A percentile compares a stretch with the other conserved stretches of the same genome.
Conservation (phyloP, 305 asterid genomes). For the Euphrasia arctica region DNA sequence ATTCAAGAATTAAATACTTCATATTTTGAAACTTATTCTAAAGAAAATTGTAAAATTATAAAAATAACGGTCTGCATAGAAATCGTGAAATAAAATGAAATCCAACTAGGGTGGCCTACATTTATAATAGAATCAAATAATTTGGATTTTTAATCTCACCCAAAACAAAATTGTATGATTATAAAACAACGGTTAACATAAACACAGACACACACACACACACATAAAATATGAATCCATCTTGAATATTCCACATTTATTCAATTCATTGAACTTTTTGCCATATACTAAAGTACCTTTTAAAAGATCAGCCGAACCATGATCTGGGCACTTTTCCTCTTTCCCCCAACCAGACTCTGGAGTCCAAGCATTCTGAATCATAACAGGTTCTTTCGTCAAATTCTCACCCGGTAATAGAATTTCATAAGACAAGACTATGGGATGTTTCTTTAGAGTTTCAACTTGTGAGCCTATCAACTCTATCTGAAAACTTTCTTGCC, state of each 20-base stretch:
- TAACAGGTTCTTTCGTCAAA: slow-evolving; percentile 68
- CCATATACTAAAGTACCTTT: slow-evolving; percentile 41
- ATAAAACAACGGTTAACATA: no score
- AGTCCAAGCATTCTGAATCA: slow-evolving; percentile 76
- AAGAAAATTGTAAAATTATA: no score
- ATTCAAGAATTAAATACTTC: slow-evolving; percentile 14
- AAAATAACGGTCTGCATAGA: no score
- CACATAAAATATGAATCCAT: neutral
- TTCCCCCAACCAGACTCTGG: slow-evolving; percentile 80
- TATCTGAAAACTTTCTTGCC: slow-evolving; percentile 56
- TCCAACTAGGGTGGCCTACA: neutral
- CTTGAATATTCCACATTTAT: neutral
- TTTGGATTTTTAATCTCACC: no score
- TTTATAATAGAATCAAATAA: no score
- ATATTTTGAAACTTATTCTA: neutral
- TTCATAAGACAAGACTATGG: slow-evolving; percentile 61
- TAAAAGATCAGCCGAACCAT: slow-evolving; percentile 33
- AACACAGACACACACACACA: no score
- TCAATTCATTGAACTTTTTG: neutral
- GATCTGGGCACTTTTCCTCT: slow-evolving; percentile 84
- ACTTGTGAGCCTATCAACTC: slow-evolving; percentile 60
- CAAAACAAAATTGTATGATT: no score
- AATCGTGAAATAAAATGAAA: neutral
- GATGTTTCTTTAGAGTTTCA: slow-evolving; percentile 39
- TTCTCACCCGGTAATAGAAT: slow-evolving; percentile 70